Conservation (phyloP, 1,139 yeast species). For the Kodamaea ohmeri region DNA sequence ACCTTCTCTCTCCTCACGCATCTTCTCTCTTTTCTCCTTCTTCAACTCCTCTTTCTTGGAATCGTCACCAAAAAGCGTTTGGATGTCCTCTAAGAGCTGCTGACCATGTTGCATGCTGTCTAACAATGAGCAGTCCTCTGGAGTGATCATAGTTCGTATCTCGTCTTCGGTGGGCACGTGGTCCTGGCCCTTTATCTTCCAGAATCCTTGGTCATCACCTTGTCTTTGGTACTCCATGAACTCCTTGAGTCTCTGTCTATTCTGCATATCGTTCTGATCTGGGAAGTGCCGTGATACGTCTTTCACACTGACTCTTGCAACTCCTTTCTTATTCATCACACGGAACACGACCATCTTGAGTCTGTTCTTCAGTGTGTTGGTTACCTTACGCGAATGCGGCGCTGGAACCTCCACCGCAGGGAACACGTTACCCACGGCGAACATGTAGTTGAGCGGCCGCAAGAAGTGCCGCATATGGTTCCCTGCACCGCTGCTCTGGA, state of each 20-base stretch:
- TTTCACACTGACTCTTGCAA: constrained; percentile 75
- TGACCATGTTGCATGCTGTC: constrained; percentile 95
- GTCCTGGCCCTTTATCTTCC: constrained; percentile 79
- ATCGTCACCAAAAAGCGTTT: constrained; percentile 47
- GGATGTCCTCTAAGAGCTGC: constrained; percentile 73
- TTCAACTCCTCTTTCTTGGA: constrained; percentile 21
- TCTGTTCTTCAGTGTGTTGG: constrained; percentile 88
- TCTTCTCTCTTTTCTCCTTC: constrained; percentile 19
- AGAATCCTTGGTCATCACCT: constrained; percentile 92
- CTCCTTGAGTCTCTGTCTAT: constrained; percentile 90
- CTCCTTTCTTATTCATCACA: constrained; percentile 73
- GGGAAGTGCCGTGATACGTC: constrained; percentile 94
- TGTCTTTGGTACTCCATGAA: constrained; percentile 97
- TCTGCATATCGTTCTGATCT: constrained; percentile 96
- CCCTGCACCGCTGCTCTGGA: constrained; percentile 81
- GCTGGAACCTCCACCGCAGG: constrained; percentile 97
- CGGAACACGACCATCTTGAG: constrained; percentile 92
- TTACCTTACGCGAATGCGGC: constrained; percentile 94
- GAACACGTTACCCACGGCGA: constrained; percentile 87
- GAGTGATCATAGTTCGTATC: constrained; percentile 80
- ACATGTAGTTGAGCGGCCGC: constrained; percentile 66
- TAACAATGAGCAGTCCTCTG: constrained; percentile 84
- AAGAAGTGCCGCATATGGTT: constrained; percentile 51
- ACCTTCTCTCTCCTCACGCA: constrained; percentile 18
- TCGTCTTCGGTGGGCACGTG: constrained; percentile 75